Base-by-base conservation (phyloP, 108 stramenopile genomes). In the Pseudonitzschia multiseries region DNA sequence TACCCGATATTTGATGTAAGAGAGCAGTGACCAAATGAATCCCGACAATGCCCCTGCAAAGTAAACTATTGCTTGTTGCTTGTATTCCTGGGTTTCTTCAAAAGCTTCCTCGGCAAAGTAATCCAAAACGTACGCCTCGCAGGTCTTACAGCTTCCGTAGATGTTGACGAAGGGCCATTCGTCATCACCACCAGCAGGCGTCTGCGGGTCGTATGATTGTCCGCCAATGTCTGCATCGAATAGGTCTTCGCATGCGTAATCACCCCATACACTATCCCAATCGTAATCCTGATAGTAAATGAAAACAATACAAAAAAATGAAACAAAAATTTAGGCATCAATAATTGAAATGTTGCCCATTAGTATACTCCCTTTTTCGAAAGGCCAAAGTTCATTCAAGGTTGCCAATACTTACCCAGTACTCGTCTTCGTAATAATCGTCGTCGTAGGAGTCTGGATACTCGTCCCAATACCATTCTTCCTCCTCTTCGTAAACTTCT, bases 231-330 rank as follows among this genome's bases (percentile, higher is more conserved):
- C 83, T 26, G 46, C 32, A 51, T 84, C 82, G 69, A 82, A 84
- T 40, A 88, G 42, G 71, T 82, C 84, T 41, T 75, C 65, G 61
- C 80, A 83, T 42, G 67, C 73, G 62, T 76, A 82, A 69, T 84
- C 76, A 42, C 79, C 83, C 83, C 83, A 84, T n/a, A 67, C 73
- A 27, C 68, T 74, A 64, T 78, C 74, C 83, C 83, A 84, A 48
- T 80, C 70, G 57, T 80, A 75, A n/a, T 44, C 32, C 46, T 48
- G 13, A 17, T 33, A 15, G 13, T 2, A 48, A 14, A 18, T 8
- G 17, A 48, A 48, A 48, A 18, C 42, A 48, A 48, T 18, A 10
- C 17, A 48, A 48, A 2, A 10, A 18, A 48, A 10, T 10, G 13
- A 14, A 48, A 14, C 4, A 48, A 48, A 48, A 36, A 6, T 2